Conservation (phyloP, 345 rosid species). For the Pugionium dolabratum region DNA sequence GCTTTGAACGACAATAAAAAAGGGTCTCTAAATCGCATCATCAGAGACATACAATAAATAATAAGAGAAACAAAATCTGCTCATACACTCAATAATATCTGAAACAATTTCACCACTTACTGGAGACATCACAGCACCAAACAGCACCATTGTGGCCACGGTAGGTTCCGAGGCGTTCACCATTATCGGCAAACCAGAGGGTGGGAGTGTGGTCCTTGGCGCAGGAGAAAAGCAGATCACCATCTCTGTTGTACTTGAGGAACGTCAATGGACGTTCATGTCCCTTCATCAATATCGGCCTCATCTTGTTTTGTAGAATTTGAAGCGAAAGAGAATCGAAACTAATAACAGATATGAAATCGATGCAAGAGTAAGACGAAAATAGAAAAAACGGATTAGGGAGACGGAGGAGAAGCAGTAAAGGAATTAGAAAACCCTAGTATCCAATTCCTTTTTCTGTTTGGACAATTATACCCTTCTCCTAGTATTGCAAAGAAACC, state of each 20-base stretch:
- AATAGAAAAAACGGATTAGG: background rate
- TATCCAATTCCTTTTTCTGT: too few species aligned
- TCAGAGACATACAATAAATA: too few species aligned
- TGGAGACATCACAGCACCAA: slow-evolving; percentile 91
- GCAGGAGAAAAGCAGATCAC: slow-evolving; percentile 90
- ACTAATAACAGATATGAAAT: background rate
- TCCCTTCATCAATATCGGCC: slow-evolving; percentile 97
- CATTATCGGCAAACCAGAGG: slow-evolving; percentile 95
- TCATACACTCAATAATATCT: background rate
- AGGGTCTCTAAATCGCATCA: too few species aligned
- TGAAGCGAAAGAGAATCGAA: slow-evolving; percentile 1
- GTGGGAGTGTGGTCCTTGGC: slow-evolving; percentile 95
- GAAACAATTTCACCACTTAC: slow-evolving; percentile 36
- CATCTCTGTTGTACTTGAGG: slow-evolving; percentile 85
- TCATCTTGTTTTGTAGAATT: slow-evolving; percentile 46
- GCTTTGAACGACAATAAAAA: background rate
- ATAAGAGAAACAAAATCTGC: too few species aligned
- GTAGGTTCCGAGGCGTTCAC: slow-evolving; percentile 91
- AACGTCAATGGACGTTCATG: slow-evolving; percentile 96
- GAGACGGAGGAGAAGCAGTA: background rate
- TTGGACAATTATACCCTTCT: background rate
- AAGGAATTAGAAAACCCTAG: too few species aligned
- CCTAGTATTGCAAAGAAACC: too few species aligned
- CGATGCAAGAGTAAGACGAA: background rate
- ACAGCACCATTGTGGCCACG: slow-evolving; percentile 99